Percentiles rank a stretch among this genome's conserved stretches.
phyloP scores from a whole-genome alignment of 768 basidiomycete genomes.

The Suillus plorans region DNA sequence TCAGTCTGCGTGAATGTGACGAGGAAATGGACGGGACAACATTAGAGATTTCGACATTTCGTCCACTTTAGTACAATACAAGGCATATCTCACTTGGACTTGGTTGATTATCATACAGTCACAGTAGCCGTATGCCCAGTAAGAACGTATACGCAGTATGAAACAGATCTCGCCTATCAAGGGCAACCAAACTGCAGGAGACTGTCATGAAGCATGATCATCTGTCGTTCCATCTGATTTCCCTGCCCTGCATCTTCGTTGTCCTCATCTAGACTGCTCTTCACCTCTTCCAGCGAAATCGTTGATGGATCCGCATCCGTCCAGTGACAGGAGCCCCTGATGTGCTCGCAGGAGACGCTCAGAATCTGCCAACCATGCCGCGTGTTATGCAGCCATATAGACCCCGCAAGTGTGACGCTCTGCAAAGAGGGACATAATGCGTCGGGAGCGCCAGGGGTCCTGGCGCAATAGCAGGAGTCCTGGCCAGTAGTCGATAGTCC shows the following conservation, averaged over 20 bases:
- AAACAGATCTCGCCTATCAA: too few relatives aligned
- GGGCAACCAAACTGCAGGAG: too few relatives aligned
- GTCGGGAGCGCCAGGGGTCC: too few relatives aligned
- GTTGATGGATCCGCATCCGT: slow-evolving; percentile 4
- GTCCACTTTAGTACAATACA: not conserved
- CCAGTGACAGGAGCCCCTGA: not conserved
- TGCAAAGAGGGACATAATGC: too few relatives aligned
- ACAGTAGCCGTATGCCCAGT: too few relatives aligned
- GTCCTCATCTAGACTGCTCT: not conserved
- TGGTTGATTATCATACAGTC: too few relatives aligned
- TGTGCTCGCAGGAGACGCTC: not conserved
- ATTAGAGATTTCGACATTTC: not conserved
- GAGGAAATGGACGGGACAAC: not conserved
- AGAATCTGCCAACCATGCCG: slow-evolving; percentile 4
- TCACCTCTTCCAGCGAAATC: not conserved
- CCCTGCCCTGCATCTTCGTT: not conserved
- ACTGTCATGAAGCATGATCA: not conserved
- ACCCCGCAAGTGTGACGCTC: too few relatives aligned
- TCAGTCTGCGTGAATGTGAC: not conserved
- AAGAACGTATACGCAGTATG: too few relatives aligned
- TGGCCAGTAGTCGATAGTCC: too few relatives aligned
- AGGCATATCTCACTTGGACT: not conserved
- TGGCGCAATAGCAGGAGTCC: too few relatives aligned
- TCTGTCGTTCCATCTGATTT: not conserved
- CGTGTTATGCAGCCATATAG: too few relatives aligned